Evolutionary conservation across 2,329 filamentous ascomycete genomes (phyloP), one percentile per base, ranked within the genome.

Genomic region (Scedosporium minutisporum): DNA sequence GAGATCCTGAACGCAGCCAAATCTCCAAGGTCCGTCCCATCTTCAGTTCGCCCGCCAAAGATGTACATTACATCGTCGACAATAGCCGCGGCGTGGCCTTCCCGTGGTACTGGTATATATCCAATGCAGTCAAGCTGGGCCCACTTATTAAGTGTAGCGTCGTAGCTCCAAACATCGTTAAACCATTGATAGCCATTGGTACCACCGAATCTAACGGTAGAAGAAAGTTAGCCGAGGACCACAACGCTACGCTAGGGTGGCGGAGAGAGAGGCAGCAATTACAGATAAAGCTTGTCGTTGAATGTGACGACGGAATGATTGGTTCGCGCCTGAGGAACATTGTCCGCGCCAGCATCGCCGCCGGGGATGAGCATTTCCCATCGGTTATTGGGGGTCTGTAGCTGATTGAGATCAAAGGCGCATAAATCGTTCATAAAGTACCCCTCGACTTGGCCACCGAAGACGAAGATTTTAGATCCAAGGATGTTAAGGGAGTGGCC

Each of bases 61-160:
- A 99, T 87, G 77, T 99, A 99, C 96, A 99, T 99, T 64, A 97
- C 95, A 72, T 99, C 95, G 72, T 95, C 91, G 53, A 99, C 93
- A 21, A 99, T 80, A 3, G 93, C 88, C 14, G 95, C 91, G 12
- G 96, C 93, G 73, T 99, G 95, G 3, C 95, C 95, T 80, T 99
- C 95, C 65, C 95, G 86, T 18, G 93, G 88, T 1, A 92, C 88
- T 1, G 96, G 95, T 64, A 99, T 97, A 74, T 97, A 99, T 42
- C 95, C 95, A 70, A 97, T 97, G 73, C 95, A 99, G 71, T 97
- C 93, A 63, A 96, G 82, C 72, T 96, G 89, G 9, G 86, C 78
- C 95, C 95, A 99, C 63, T 82, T 78, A 73, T 97, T 97, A 57
- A 84, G 78, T 62, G 86, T 82, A 6, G 93, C 90, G 69, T 97